Percentiles rank a stretch among this genome's conserved stretches.
Evolutionary conservation across 148 eudicot genomes (phyloP).

Genomic region (Rhododendron williamsianum): DNA sequence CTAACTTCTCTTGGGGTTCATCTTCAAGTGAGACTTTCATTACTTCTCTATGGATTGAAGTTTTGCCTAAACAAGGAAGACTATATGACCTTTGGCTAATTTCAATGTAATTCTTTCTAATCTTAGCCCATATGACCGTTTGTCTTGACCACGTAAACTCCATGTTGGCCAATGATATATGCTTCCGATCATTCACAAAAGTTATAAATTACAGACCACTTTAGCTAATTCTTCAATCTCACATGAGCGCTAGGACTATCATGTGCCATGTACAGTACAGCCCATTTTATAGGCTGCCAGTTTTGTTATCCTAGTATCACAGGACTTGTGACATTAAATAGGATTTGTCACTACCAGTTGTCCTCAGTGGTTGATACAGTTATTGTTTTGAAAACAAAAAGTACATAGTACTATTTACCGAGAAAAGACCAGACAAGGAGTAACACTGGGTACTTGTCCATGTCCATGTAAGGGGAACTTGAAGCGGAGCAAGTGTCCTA

Average conservation of each 20-base stretch:
- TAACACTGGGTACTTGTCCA: not conserved
- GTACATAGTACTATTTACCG: not conserved
- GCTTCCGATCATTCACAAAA: not conserved
- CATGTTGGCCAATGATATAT: not conserved
- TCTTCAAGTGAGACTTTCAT: not conserved
- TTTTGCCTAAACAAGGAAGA: not conserved
- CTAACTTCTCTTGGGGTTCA: not conserved
- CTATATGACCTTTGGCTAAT: not conserved
- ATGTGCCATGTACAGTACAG: not conserved
- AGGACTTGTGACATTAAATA: not conserved
- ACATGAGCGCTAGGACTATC: not conserved
- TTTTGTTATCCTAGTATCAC: not conserved
- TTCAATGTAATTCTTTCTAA: not conserved
- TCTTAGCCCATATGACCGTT: not conserved
- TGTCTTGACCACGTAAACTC: not conserved
- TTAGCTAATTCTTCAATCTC: constrained; percentile 4
- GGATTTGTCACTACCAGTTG: not conserved
- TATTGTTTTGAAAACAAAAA: not conserved
- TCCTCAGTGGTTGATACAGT: not conserved
- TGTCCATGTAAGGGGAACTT: not conserved
- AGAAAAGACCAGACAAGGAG: not conserved
- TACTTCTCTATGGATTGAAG: not conserved
- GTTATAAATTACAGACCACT: not conserved
- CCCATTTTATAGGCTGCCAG: not conserved
- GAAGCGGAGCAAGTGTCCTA: not conserved